phyloP scores from a whole-genome alignment of 805 yeast genomes.

The Starmerella geochares region DNA sequence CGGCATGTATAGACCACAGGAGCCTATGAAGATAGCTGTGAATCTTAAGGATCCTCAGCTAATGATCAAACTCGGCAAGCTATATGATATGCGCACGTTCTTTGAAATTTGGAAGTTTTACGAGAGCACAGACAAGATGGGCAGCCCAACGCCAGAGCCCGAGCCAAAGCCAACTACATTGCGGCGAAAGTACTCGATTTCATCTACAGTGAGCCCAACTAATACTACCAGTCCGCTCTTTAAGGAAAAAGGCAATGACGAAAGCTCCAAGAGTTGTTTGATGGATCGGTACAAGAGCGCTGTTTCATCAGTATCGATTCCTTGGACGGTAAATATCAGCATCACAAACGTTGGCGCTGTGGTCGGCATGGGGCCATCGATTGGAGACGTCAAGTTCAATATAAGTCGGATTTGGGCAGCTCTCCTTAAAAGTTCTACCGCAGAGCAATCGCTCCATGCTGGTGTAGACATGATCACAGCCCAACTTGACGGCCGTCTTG shows the following conservation, averaged over 20 bases:
- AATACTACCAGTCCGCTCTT: background rate
- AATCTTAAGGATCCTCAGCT: slow-evolving; percentile 42
- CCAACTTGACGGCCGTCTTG: slow-evolving; percentile 64
- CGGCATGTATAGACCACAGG: slow-evolving; percentile 10
- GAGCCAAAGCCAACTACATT: slow-evolving; percentile 8
- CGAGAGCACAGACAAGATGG: slow-evolving; percentile 7
- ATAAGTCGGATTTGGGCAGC: slow-evolving; percentile 59
- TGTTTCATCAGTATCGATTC: slow-evolving; percentile 53
- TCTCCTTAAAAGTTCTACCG: slow-evolving; percentile 52
- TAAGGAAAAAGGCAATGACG: background rate
- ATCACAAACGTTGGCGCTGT: slow-evolving; percentile 44
- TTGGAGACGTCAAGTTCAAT: slow-evolving; percentile 53
- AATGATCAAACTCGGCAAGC: slow-evolving; percentile 67
- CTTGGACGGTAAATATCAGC: slow-evolving; percentile 59
- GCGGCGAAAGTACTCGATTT: slow-evolving; percentile 15
- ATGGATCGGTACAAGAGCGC: slow-evolving; percentile 42
- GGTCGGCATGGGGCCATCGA: slow-evolving; percentile 73
- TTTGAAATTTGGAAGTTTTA: slow-evolving; percentile 24
- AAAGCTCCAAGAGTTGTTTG: slow-evolving; percentile 26
- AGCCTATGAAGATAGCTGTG: slow-evolving; percentile 34
- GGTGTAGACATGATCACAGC: slow-evolving; percentile 48
- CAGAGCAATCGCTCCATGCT: slow-evolving; percentile 60
- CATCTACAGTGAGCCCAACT: background rate
- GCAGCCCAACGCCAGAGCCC: slow-evolving; percentile 3
- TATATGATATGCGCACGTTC: slow-evolving; percentile 76